phyloP scores from a whole-genome alignment of 129 eudicot species.

The Mikania micrantha region DNA sequence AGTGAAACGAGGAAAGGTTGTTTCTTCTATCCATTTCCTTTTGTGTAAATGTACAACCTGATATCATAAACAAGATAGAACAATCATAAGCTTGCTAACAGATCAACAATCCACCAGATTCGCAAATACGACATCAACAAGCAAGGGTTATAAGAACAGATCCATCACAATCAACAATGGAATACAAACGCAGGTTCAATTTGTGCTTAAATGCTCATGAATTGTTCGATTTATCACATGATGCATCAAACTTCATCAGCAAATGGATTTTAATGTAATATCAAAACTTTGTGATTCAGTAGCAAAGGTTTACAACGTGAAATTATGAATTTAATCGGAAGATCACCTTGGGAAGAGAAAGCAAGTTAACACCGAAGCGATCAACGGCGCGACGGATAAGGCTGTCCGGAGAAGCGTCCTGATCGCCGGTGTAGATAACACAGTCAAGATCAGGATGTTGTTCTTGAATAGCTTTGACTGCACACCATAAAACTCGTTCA shows the following conservation, averaged over 20 bases:
- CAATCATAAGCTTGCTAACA: slow-evolving; percentile 2
- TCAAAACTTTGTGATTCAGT: slow-evolving; percentile 2
- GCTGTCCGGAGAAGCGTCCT: slow-evolving; percentile 70
- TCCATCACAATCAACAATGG: slow-evolving; percentile 4
- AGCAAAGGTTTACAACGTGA: slow-evolving; percentile 6
- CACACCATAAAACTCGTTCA: slow-evolving; percentile 95
- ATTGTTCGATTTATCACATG: neutral
- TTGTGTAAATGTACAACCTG: slow-evolving; percentile 78
- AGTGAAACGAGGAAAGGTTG: slow-evolving; percentile 86
- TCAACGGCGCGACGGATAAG: slow-evolving; percentile 67
- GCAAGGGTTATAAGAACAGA: neutral
- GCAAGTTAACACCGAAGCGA: slow-evolving; percentile 80
- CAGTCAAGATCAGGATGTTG: slow-evolving; percentile 68
- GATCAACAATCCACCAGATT: neutral
- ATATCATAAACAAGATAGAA: neutral
- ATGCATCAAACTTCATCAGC: neutral
- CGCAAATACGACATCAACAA: neutral
- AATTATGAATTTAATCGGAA: neutral
- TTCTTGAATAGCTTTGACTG: slow-evolving; percentile 90
- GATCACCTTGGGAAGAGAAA: slow-evolving; percentile 58
- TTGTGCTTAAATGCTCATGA: neutral
- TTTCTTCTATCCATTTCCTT: slow-evolving; percentile 93
- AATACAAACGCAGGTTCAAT: neutral
- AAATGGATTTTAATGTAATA: neutral
- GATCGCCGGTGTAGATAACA: slow-evolving; percentile 82